A percentile compares a stretch with the other conserved stretches of the same genome.
phyloP scores from a whole-genome alignment of 2,329 filamentous ascomycete genomes.

The Venturia effusa region DNA sequence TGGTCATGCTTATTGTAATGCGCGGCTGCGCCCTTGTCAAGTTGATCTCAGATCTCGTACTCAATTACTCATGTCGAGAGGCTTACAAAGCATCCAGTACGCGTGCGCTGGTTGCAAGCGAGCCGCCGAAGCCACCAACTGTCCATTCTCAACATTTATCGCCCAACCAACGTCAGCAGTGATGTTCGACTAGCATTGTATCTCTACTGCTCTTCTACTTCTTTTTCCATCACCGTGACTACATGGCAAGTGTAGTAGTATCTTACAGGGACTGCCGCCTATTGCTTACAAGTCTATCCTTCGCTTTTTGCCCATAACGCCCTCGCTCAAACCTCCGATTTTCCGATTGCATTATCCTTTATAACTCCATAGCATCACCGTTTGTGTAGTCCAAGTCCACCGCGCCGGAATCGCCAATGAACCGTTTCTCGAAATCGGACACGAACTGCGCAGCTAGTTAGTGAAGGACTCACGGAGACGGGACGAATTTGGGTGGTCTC shows the following conservation, averaged over 20 bases:
- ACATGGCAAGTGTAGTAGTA: background rate
- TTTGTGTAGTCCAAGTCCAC: slow-evolving; percentile 55
- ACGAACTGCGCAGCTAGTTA: slow-evolving; percentile 48
- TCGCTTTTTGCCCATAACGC: background rate
- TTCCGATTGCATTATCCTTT: slow-evolving; percentile 27
- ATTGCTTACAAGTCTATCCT: background rate
- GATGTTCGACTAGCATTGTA: too few species aligned
- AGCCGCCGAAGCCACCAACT: too few species aligned
- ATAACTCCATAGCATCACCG: slow-evolving; percentile 58
- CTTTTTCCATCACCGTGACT: too few species aligned
- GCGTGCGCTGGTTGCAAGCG: too few species aligned
- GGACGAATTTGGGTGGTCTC: slow-evolving; percentile 12
- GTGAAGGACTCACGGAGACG: slow-evolving; percentile 15
- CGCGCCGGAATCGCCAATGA: slow-evolving; percentile 77
- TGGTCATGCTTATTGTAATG: too few species aligned
- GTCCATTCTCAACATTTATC: too few species aligned
- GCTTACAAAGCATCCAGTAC: too few species aligned
- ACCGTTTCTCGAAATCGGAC: slow-evolving; percentile 75
- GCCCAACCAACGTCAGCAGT: too few species aligned
- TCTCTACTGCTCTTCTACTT: background rate
- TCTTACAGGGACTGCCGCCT: background rate
- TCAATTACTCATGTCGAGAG: too few species aligned
- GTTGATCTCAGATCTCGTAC: too few species aligned
- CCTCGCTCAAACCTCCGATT: background rate
- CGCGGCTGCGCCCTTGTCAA: too few species aligned